Conservation (phyloP, 108 stramenopile species). For the Cyclotella baltica region DNA sequence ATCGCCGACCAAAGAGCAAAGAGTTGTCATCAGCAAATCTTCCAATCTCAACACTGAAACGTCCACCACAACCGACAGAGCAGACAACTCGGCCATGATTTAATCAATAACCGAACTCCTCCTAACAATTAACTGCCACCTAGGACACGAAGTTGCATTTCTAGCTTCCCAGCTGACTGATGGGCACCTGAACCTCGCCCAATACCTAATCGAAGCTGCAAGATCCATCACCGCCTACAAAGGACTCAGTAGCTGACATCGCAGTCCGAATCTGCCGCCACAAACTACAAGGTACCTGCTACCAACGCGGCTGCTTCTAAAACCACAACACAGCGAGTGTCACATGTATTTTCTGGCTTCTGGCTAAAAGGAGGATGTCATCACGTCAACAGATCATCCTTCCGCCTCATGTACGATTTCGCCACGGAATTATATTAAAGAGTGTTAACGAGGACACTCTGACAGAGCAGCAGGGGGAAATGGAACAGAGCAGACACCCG, state of each 20-base stretch:
- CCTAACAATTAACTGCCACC: constrained; percentile 65
- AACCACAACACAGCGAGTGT: constrained; percentile 77
- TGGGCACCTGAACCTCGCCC: constrained; percentile 75
- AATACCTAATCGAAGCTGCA: constrained; percentile 74
- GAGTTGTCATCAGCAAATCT: neutral
- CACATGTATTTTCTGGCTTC: constrained; percentile 79
- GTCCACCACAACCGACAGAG: constrained; percentile 5
- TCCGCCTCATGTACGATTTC: constrained; percentile 78
- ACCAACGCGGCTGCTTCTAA: constrained; percentile 76
- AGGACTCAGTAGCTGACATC: neutral
- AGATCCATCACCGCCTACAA: constrained; percentile 56
- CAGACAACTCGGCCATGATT: constrained; percentile 25
- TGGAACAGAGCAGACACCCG: constrained; percentile 6
- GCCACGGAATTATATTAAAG: constrained; percentile 61
- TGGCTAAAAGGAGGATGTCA: constrained; percentile 81
- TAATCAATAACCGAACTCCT: constrained; percentile 71
- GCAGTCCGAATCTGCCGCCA: constrained; percentile 71
- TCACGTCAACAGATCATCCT: constrained; percentile 18
- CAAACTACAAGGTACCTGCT: constrained; percentile 75
- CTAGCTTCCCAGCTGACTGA: constrained; percentile 65
- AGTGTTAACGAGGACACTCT: constrained; percentile 46
- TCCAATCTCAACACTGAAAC: constrained; percentile 6
- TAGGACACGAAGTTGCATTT: constrained; percentile 62
- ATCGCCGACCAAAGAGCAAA: neutral
- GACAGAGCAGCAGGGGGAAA: constrained; percentile 16